Conservation (phyloP, 2,329 filamentous ascomycete species). For the Myriosclerotinia duriaeana region DNA sequence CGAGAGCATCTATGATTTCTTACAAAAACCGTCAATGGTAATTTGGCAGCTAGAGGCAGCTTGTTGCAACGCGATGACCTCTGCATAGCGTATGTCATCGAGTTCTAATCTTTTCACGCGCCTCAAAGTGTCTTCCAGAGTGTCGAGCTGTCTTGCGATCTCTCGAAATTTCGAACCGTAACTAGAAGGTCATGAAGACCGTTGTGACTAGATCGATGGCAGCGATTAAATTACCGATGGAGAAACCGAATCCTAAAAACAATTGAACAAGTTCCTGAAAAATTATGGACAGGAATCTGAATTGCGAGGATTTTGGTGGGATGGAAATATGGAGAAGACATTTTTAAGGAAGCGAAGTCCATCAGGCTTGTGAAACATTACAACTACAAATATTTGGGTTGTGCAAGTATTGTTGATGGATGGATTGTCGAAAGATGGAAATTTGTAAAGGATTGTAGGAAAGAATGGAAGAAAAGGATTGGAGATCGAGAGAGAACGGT, state of each 20-base stretch:
- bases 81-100: slow-evolving; percentile 29
- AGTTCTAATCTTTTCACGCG: slow-evolving; percentile 37
- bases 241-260: slow-evolving; percentile 30
- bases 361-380: not conserved
- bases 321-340: not conserved
- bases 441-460: not conserved
- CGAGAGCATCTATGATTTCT: slow-evolving; percentile 39
- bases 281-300: not conserved
- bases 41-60: slow-evolving; percentile 35
- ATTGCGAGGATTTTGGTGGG: not conserved
- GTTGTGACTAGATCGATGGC: slow-evolving; percentile 34
- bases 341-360: not conserved
- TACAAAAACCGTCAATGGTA: slow-evolving; percentile 38
- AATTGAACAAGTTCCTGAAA: not conserved
- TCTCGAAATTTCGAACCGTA: slow-evolving; percentile 31
- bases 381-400: not conserved
- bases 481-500: not conserved
- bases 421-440: not conserved
- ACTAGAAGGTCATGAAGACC: slow-evolving; percentile 27
- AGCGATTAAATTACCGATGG: slow-evolving; percentile 37
- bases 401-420: not conserved
- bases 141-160: slow-evolving; percentile 29
- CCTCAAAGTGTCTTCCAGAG: slow-evolving; percentile 36
- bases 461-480: not conserved
- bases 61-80: slow-evolving; percentile 34